Evolutionary conservation across 169 alveolate species (phyloP).

Genomic region (Eimeria tenella): DNA sequence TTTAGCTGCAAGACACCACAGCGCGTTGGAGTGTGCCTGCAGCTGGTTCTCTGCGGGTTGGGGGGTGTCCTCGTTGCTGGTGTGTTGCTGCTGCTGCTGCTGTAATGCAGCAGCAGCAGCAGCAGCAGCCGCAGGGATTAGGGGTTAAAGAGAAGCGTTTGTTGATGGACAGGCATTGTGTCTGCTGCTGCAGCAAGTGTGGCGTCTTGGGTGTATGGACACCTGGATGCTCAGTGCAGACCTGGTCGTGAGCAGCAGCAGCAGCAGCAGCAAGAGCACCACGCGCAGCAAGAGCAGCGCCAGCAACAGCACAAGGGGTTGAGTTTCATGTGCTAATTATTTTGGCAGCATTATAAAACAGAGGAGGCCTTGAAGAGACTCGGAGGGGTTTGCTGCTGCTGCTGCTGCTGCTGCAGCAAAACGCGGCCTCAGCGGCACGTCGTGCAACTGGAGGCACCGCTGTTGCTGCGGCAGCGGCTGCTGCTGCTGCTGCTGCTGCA

Average conservation of each 20-base stretch:
- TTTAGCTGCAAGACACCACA: not conserved
- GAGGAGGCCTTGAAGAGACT: not conserved
- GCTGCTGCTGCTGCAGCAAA: conserved; percentile 5
- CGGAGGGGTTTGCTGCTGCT: not conserved
- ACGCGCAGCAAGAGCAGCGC: not conserved
- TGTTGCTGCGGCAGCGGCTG: conserved; percentile 38
- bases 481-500: conserved; percentile 38
- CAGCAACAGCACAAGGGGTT: conserved; percentile 3
- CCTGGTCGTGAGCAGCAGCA: conserved; percentile 6
- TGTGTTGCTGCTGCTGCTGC: conserved; percentile 8
- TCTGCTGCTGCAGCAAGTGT: not conserved
- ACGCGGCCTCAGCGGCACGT: conserved; percentile 9
- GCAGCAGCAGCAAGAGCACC: conserved; percentile 2
- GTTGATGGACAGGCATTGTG: not conserved
- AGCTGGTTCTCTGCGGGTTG: not conserved
- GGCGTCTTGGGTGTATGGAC: not conserved
- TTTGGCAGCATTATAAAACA: not conserved
- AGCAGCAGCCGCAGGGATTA: not conserved
- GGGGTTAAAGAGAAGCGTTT: no score
- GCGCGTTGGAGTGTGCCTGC: not conserved
- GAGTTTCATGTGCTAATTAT: no score
- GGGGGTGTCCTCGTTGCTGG: conserved; percentile 12
- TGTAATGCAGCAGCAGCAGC: conserved; percentile 16
- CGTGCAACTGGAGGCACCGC: conserved; percentile 41
- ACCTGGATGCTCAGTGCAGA: not conserved